phyloP scores from a whole-genome alignment of 805 yeast genomes.

The Candida broadrunensis region DNA sequence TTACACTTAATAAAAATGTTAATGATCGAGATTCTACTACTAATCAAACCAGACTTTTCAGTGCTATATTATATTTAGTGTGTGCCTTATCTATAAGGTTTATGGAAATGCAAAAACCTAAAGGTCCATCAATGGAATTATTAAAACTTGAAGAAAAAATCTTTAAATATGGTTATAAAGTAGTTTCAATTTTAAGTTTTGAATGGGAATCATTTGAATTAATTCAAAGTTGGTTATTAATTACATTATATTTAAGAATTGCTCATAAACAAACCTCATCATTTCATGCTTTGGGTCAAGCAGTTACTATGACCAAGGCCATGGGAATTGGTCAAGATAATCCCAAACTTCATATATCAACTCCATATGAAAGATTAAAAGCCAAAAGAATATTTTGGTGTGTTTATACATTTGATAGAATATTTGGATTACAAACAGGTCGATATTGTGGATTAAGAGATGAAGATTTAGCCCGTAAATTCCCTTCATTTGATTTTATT shows the following conservation, averaged over 20 bases:
- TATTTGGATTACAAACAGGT: constrained; percentile 53
- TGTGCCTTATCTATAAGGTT: constrained; percentile 52
- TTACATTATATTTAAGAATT: constrained; percentile 32
- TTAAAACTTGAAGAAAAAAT: constrained; percentile 30
- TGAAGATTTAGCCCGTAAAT: constrained; percentile 31
- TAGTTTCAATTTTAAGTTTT: constrained; percentile 29
- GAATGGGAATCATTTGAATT: constrained; percentile 45
- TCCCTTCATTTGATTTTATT: constrained; percentile 27
- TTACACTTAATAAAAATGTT: constrained; percentile 10
- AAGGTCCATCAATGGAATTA: constrained; percentile 24
- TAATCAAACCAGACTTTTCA: constrained; percentile 44
- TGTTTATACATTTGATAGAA: constrained; percentile 51
- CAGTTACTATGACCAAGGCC: constrained; percentile 31
- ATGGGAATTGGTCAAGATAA: constrained; percentile 33
- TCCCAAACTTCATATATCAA: constrained; percentile 16
- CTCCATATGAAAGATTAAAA: constrained; percentile 43
- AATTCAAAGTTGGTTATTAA: constrained; percentile 39
- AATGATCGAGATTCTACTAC: constrained; percentile 21
- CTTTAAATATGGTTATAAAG: constrained; percentile 31
- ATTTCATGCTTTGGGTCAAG: constrained; percentile 30
- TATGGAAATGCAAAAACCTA: constrained; percentile 35
- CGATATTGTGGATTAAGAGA: constrained; percentile 35
- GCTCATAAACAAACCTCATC: constrained; percentile 38
- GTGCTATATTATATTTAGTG: constrained; percentile 48
- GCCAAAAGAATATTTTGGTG: constrained; percentile 54